These are phyloP conservation scores for Allomyces arbusculus DNA, from an alignment of 192 early-diverging fungal species.

Conservation along the genomic window DNA sequence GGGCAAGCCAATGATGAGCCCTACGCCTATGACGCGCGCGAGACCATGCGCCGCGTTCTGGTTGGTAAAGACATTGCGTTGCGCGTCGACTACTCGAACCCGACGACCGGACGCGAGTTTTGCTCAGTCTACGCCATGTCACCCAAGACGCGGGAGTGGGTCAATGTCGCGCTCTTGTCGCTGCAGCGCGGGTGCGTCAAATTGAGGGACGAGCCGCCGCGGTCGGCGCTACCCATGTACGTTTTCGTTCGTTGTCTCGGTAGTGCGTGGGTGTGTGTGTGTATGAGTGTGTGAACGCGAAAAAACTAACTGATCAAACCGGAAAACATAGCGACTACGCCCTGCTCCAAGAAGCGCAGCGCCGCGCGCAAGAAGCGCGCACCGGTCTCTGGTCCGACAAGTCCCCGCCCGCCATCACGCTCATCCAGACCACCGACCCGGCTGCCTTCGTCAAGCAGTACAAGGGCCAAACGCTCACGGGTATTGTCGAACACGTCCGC, in stretches of 20 bases:
- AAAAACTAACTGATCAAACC: no score
- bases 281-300: not conserved
- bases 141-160: constrained; percentile 24
- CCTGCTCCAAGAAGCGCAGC: constrained; percentile 38
- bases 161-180: constrained; percentile 48
- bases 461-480: constrained; percentile 62
- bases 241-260: constrained; percentile 1
- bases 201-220: constrained; percentile 37
- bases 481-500: constrained; percentile 85
- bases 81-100: constrained; percentile 31
- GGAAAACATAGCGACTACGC: constrained; percentile 16
- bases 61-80: constrained; percentile 80
- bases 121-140: constrained; percentile 25
- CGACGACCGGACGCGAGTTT: constrained; percentile 33
- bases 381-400: constrained; percentile 56
- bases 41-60: constrained; percentile 64
- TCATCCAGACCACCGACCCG: constrained; percentile 40
- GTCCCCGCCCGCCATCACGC: constrained; percentile 25
- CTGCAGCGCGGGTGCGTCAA: constrained; percentile 72
- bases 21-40: constrained; percentile 68
- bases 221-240: constrained; percentile 12
- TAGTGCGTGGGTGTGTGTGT: constrained; percentile 12
- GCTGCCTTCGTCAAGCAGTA: constrained; percentile 51
- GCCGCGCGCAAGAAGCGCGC: constrained; percentile 33
- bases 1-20: constrained; percentile 61